Evolutionary conservation across 495 filamentous ascomycete genomes (phyloP), one percentile per base, ranked within the genome.

Genomic region (Penicillium bialowiezense): DNA sequence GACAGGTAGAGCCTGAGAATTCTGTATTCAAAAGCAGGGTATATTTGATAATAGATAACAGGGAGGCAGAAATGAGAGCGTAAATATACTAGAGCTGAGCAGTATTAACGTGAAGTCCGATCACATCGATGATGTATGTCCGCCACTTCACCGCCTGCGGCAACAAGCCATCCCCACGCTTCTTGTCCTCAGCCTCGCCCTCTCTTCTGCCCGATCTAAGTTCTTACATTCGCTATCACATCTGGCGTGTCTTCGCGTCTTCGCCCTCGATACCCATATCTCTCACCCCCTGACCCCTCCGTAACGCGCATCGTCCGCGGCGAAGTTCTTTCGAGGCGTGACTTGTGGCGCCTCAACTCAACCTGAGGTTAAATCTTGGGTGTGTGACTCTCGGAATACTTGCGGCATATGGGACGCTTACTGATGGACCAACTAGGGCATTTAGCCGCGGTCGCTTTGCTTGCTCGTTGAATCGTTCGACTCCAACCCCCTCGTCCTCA

Each of bases 81-180:
- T n/a, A n/a, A n/a, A n/a, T n/a, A n/a, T n/a, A n/a, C n/a, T n/a
- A n/a, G n/a, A n/a, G n/a, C n/a, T n/a, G n/a, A n/a, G n/a, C n/a
- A n/a, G n/a, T n/a, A n/a, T n/a, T n/a, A n/a, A n/a, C n/a, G n/a
- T n/a, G n/a, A n/a, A n/a, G n/a, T n/a, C n/a, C n/a, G n/a, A n/a
- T n/a, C n/a, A n/a, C n/a, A 28, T 15, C 44, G 44, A 47, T 47
- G 44, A 47, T 47, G 44, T 47, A 29, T 33, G 29, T 47, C 44
- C 34, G 34, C 32, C 6, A 47, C 44, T 49, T 64, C 60, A 71
- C 68, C 68, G 68, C 68, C 62, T 69, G 44, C 68, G 57, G 9
- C 36, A 68, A 63, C 41, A 43, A 28, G 48, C 34, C 44, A 39
- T 50, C 53, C 57, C 60, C 55, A 58, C 64, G 58, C 54, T 55